Conservation (phyloP, 2,329 filamentous ascomycete genomes). For the Cytospora leucostoma region DNA sequence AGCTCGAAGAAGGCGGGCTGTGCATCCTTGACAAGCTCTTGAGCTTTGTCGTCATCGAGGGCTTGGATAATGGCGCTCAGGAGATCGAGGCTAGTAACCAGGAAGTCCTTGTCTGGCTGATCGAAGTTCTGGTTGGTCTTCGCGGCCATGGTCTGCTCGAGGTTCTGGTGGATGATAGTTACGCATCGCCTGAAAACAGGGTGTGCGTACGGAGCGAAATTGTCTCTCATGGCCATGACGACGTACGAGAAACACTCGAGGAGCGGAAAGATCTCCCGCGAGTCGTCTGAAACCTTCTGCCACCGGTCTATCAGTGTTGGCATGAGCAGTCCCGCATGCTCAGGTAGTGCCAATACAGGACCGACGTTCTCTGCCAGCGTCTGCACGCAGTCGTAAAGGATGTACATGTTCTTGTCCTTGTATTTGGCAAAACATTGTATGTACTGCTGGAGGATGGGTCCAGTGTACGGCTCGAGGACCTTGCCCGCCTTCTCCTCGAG, state of each 20-base stretch:
- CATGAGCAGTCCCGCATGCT: slow-evolving; percentile 87
- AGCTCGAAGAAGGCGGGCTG: slow-evolving; percentile 89
- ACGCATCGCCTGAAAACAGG: slow-evolving; percentile 88
- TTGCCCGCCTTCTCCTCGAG: slow-evolving; percentile 90
- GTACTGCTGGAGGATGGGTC: slow-evolving; percentile 88
- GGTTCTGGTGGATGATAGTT: slow-evolving; percentile 86
- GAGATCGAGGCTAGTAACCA: slow-evolving; percentile 92
- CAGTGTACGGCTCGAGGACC: slow-evolving; percentile 79
- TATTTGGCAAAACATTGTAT: slow-evolving; percentile 91
- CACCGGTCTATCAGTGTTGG: slow-evolving; percentile 87
- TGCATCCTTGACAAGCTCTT: slow-evolving; percentile 73
- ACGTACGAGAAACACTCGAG: slow-evolving; percentile 97
- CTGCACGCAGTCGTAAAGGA: slow-evolving; percentile 97
- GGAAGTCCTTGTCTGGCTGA: slow-evolving; percentile 90
- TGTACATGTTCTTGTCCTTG: slow-evolving; percentile 99
- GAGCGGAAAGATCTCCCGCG: slow-evolving; percentile 88
- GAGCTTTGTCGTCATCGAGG: slow-evolving; percentile 70
- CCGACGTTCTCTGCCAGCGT: slow-evolving; percentile 92
- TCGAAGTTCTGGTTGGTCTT: slow-evolving; percentile 70
- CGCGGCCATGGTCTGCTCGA: slow-evolving; percentile 76
- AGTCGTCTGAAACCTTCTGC: slow-evolving; percentile 83
- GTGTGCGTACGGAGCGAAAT: slow-evolving; percentile 81
- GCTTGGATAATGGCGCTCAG: slow-evolving; percentile 93
- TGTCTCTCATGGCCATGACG: slow-evolving; percentile 77
- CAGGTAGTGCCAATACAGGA: slow-evolving; percentile 73